Percentiles rank a stretch among this genome's conserved stretches.
Evolutionary conservation across 2,329 filamentous ascomycete genomes (phyloP).

Genomic region (Eutypa lata): DNA sequence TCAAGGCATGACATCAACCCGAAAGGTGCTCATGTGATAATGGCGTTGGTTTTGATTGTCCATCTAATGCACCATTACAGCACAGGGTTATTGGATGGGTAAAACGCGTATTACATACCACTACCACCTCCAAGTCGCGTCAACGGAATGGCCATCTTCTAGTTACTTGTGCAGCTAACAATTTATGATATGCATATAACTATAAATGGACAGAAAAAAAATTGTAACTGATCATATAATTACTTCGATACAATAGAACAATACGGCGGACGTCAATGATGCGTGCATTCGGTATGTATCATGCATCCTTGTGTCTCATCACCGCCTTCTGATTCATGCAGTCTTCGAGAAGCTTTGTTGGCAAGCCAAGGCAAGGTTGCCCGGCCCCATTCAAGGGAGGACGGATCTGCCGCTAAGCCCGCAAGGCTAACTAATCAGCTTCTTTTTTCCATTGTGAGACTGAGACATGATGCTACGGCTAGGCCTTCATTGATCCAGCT

Average conservation of each 20-base stretch:
- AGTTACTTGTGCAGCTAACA: neutral
- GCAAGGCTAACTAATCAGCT: neutral
- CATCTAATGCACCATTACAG: no score
- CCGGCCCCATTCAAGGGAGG: neutral
- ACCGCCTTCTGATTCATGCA: no score
- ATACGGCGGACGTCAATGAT: neutral
- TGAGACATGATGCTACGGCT: no score
- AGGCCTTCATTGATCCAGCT: no score
- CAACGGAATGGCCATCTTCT: neutral
- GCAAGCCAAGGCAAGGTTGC: neutral
- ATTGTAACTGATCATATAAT: no score
- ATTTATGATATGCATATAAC: neutral
- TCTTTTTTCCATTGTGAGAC: neutral
- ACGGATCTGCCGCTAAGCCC: neutral
- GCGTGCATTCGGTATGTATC: no score
- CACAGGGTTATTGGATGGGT: no score
- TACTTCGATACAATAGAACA: neutral
- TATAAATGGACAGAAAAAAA: no score
- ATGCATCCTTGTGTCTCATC: no score
- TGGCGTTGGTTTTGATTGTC: no score
- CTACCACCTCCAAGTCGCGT: neutral
- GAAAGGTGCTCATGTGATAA: neutral
- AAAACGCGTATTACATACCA: neutral
- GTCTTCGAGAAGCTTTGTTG: neutral
- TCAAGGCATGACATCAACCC: no score